phyloP scores from a whole-genome alignment of 2,329 filamentous ascomycete genomes.

The Colletotrichum incanum region DNA sequence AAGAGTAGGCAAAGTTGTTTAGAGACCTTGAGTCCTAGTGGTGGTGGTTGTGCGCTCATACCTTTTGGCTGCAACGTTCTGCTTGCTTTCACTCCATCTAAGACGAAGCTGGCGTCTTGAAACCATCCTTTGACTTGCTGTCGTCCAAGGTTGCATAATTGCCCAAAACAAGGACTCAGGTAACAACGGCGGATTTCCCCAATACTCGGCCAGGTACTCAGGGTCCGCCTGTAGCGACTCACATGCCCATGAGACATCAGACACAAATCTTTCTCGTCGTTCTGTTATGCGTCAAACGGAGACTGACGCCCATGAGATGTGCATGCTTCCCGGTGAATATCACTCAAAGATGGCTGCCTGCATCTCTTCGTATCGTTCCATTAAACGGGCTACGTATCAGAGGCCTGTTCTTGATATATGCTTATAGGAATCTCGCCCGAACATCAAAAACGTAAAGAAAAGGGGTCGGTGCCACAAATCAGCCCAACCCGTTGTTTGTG shows the following conservation, averaged over 20 bases:
- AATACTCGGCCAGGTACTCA: neutral
- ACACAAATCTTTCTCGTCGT: neutral
- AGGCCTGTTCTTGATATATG: slow-evolving; percentile 32
- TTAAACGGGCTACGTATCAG: slow-evolving; percentile 22
- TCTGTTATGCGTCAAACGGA: neutral
- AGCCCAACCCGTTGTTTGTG: slow-evolving; percentile 4
- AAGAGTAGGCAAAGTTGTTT: no score
- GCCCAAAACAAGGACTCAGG: neutral
- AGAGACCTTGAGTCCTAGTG: no score
- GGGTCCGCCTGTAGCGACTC: no score
- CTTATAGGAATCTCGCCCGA: slow-evolving; percentile 29
- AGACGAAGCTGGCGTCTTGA: no score
- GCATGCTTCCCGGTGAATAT: neutral
- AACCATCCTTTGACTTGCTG: no score
- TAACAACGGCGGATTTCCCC: neutral
- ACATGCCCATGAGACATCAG: neutral
- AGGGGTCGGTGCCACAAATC: slow-evolving; percentile 23
- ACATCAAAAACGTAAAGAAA: slow-evolving; percentile 31
- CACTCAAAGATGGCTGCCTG: neutral
- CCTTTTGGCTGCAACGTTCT: no score
- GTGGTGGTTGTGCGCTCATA: no score
- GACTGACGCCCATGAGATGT: neutral
- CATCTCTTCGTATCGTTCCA: slow-evolving; percentile 13
- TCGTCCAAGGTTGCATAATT: no score
- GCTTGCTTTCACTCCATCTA: no score